A percentile compares a stretch with the other conserved stretches of the same genome.
Evolutionary conservation across 2,329 filamentous ascomycete species (phyloP).

Genomic region (Bipolaris cookei): DNA sequence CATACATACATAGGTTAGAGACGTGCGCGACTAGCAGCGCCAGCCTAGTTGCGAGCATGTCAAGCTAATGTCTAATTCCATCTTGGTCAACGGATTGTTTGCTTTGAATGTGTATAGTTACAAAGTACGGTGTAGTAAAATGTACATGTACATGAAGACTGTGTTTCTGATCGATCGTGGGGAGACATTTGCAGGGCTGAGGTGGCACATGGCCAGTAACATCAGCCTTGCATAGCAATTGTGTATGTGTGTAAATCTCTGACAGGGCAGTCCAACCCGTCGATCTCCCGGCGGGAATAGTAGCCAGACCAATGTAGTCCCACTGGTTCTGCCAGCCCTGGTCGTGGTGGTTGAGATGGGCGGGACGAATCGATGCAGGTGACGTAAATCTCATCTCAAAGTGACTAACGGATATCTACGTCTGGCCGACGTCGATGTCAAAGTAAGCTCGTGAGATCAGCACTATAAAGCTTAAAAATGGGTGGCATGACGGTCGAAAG

Average conservation of each 20-base stretch:
- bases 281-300: constrained; percentile 2
- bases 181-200: not conserved
- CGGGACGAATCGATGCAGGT: not conserved
- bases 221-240: not conserved
- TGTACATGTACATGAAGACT: no score
- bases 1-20: not conserved
- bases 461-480: constrained; percentile 18
- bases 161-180: not conserved
- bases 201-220: not conserved
- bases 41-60: not conserved
- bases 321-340: not conserved
- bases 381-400: not conserved
- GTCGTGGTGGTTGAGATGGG: not conserved
- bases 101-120: not conserved
- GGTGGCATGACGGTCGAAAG: not conserved
- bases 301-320: not conserved
- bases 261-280: not conserved
- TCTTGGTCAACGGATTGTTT: not conserved
- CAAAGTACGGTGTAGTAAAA: not conserved
- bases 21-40: not conserved
- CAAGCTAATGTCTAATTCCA: not conserved
- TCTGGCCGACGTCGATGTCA: constrained; percentile 8
- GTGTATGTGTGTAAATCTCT: not conserved
- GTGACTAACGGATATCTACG: not conserved
- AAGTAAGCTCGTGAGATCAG: constrained; percentile 17